A percentile compares a stretch with the other conserved stretches of the same genome.
Conservation (phyloP, 2,329 filamentous ascomycete genomes). For the Fusarium sp. region DNA sequence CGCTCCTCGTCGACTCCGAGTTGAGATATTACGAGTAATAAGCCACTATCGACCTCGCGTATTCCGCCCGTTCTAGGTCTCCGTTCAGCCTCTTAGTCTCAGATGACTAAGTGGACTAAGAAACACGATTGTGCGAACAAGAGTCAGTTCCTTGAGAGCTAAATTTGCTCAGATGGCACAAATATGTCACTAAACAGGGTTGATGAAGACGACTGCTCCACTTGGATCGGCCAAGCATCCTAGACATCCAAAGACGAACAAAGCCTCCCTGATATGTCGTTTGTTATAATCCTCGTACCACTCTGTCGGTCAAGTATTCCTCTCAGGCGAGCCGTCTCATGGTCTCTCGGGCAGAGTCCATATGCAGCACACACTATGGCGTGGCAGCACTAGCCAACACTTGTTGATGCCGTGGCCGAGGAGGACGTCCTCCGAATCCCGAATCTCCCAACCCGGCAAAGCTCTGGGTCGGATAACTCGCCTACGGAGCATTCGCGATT, state of each 20-base stretch:
- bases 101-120: background rate
- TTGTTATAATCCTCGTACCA: background rate
- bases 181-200: background rate
- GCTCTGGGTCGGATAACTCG: background rate
- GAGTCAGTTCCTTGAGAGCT: slow-evolving; percentile 4
- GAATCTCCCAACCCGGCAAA: background rate
- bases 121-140: background rate
- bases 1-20: background rate
- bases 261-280: background rate
- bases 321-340: background rate
- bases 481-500: background rate
- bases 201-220: background rate
- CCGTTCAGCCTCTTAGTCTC: background rate
- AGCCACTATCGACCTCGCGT: background rate
- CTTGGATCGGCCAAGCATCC: background rate
- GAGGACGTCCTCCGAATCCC: background rate
- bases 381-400: background rate
- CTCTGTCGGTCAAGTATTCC: slow-evolving; percentile 7
- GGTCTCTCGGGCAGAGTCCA: background rate
- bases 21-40: background rate
- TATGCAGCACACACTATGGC: background rate
- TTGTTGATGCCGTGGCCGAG: background rate
- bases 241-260: background rate
- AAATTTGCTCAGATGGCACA: background rate
- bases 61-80: background rate